Evolutionary conservation across 345 rosid species (phyloP), one percentile per base, ranked within the genome.

Genomic region (Dovyalis caffra): DNA sequence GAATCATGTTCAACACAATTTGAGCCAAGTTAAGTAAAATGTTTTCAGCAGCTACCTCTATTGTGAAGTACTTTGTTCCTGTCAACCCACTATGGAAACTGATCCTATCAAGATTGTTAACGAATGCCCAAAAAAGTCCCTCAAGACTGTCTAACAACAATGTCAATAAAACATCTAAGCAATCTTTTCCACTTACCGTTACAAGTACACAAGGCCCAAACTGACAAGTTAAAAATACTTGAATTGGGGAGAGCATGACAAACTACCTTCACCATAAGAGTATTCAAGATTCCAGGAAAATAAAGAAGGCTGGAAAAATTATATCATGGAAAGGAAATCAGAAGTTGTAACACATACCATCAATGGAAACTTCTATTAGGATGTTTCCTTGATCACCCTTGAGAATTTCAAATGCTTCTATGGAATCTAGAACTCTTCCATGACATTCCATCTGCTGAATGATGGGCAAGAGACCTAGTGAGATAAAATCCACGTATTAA

Each of bases 401-500:
- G 56, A 87, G 84, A 71, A 70, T 57, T 74, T 73, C 86, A 77
- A 79, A 77, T 61, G 80, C 66, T 76, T 87, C 88, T 63, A 72
- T 71, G 71, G 86, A 86, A 73, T 84, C 86, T 69, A 91, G 69
- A 83, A 83, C 76, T 75, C 78, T 84, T 77, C 89, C 96, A 69
- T 74, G 87, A 82, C 75, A 84, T 76, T 82, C 82, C 78, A 93
- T 72, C 66, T 87, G 87, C 72, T 87, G 89, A 81, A 95, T 87
- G 80, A 93, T 90, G 74, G 98, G 99, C 86, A 95, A 75, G 70
- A 95, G 86, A 87, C 99, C 98, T 95, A 66, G 66, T 64, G 68
- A 82, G 78, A 79, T 31, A 60, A 32, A 76, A 73, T 61, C 74
- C 49, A 32, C 15, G 25, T 28, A 40, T 74, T 62, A 58, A 28